Conservation (phyloP, 2,329 filamentous ascomycete species). For the Penicillium sp. region DNA sequence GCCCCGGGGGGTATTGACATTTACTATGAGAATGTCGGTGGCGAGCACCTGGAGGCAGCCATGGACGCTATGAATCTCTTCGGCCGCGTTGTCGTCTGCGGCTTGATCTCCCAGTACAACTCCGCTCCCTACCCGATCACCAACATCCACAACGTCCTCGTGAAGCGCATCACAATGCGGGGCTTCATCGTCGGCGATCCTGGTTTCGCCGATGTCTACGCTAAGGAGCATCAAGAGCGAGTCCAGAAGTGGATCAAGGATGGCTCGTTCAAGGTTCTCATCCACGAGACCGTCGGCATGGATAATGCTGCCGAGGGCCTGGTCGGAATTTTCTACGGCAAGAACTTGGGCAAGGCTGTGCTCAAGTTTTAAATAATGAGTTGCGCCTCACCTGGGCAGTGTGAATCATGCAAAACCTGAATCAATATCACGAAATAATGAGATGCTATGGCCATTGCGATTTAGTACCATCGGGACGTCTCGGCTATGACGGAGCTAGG, state of each 20-base stretch:
- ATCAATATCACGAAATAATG: constrained; percentile 5
- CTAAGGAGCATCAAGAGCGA: constrained; percentile 66
- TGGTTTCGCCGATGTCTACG: constrained; percentile 61
- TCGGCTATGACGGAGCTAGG: constrained; percentile 12
- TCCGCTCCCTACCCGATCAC: constrained; percentile 59
- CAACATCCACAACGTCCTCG: constrained; percentile 60
- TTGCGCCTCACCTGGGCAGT: too few relatives aligned
- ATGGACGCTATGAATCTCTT: constrained; percentile 57
- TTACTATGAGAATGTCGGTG: constrained; percentile 76
- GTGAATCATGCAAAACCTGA: too few relatives aligned
- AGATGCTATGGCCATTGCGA: constrained; percentile 7
- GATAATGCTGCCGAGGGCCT: constrained; percentile 70
- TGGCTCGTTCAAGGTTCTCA: constrained; percentile 65
- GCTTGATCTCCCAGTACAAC: constrained; percentile 76
- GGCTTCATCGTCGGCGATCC: constrained; percentile 69
- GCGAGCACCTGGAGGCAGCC: constrained; percentile 65
- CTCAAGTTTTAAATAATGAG: constrained; percentile 54
- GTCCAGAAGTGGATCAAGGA: constrained; percentile 71
- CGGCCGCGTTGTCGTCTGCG: constrained; percentile 61
- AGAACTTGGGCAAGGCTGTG: constrained; percentile 83
- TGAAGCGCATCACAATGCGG: constrained; percentile 60
- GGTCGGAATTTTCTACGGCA: constrained; percentile 66
- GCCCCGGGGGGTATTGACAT: constrained; percentile 75
- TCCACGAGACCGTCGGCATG: constrained; percentile 66
- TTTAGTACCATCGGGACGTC: constrained; percentile 6